phyloP scores from a whole-genome alignment of 140 eudicot genomes.

The Stevia rebaudiana region DNA sequence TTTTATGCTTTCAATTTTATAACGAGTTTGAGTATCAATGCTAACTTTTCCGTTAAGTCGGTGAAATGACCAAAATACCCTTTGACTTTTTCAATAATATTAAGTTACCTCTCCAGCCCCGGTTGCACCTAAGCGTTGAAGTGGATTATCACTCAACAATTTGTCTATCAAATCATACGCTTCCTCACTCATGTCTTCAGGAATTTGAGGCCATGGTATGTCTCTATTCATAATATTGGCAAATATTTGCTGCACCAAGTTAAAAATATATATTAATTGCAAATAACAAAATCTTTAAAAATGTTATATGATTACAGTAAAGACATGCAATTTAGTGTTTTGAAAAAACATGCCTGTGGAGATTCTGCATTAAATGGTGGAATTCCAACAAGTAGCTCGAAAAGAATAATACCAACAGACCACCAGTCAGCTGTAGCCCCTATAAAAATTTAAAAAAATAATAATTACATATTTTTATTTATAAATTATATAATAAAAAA shows the following conservation, averaged over 20 bases:
- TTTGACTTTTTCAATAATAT: too few species aligned
- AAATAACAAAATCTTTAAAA: neutral
- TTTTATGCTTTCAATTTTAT: too few species aligned
- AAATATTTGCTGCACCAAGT: conserved; percentile 72
- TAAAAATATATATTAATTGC: neutral
- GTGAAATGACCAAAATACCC: too few species aligned
- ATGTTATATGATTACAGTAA: neutral
- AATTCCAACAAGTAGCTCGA: conserved; percentile 85
- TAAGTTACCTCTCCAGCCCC: conserved; percentile 96
- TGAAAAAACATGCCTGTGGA: conserved; percentile 60
- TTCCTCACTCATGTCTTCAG: conserved; percentile 75
- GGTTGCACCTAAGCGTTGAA: conserved; percentile 80
- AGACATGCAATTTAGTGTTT: too few species aligned
- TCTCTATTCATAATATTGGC: conserved; percentile 87
- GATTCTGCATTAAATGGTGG: conserved; percentile 94
- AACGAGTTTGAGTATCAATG: too few species aligned
- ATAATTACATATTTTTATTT: too few species aligned
- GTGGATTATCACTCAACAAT: conserved; percentile 78
- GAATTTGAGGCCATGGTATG: conserved; percentile 88
- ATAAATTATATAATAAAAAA: neutral
- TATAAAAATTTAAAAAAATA: too few species aligned
- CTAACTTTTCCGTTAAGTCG: too few species aligned
- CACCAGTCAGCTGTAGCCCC: conserved; percentile 99
- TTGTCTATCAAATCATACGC: conserved; percentile 83
- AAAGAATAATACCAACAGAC: conserved; percentile 96